Conservation (phyloP, 179 eudicot species). For the Drosera spatulata region DNA sequence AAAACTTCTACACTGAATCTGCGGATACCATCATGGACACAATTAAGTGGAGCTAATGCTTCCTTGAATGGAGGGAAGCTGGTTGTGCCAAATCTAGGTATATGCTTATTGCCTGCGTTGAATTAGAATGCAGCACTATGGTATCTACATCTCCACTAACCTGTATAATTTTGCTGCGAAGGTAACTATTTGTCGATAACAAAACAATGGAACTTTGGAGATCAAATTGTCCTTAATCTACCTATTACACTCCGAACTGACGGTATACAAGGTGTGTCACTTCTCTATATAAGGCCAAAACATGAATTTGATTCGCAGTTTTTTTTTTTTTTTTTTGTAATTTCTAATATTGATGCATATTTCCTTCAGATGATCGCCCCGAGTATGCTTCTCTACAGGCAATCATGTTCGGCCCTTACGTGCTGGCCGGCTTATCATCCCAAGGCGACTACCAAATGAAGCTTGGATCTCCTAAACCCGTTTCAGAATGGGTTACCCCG, state of each 20-base stretch:
- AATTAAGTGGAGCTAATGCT: constrained; percentile 41
- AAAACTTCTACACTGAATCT: constrained; percentile 46
- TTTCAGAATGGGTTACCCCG: constrained; percentile 56
- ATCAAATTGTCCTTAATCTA: constrained; percentile 42
- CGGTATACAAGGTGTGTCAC: no score
- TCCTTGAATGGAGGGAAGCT: constrained; percentile 36
- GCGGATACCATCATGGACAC: constrained; percentile 75
- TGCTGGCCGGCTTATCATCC: constrained; percentile 63
- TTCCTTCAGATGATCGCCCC: constrained; percentile 68
- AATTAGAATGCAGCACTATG: not conserved
- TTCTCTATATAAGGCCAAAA: no score
- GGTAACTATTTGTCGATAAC: constrained; percentile 60
- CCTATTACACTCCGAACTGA: no score
- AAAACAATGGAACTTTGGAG: constrained; percentile 53
- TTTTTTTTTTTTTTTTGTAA: no score
- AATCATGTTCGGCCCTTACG: constrained; percentile 81
- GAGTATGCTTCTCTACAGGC: constrained; percentile 62
- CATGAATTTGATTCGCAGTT: no score
- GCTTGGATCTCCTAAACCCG: constrained; percentile 22
- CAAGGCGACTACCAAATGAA: constrained; percentile 56
- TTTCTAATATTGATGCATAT: no score
- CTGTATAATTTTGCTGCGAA: constrained; percentile 10
- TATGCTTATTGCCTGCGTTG: not conserved
- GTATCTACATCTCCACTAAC: not conserved
- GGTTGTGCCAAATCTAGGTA: constrained; percentile 58